Evolutionary conservation across 805 yeast species (phyloP), one percentile per base, ranked within the genome.

Genomic region (Pichia exigua): DNA sequence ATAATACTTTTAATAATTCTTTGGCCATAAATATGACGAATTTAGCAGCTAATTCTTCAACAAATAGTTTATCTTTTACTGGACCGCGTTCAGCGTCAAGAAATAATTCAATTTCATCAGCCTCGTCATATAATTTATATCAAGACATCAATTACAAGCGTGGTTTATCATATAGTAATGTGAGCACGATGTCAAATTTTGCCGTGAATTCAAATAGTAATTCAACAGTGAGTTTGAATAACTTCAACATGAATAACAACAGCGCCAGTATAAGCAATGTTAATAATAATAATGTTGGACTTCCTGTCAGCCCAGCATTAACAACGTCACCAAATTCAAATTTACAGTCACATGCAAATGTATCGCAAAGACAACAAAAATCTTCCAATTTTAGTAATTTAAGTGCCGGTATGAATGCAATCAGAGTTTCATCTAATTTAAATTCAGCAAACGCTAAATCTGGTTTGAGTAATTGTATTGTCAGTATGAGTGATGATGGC

Each of bases 121-220:
- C 54, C 8, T 53, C 63, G 3, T 64, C 66, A 8, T 55, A 54
- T 44, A 60, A 53, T 39, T 49, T 61, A 7, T 63, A 63, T 40
- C 66, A 62, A 13, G 66, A 63, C 39, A 48, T 64, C 1, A 63
- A 60, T 46, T 54, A 53, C 15, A 64, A 63, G 42, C 53, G 67
- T 49, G 67, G 67, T 2, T 45, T 59, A 39, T 54, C 62, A 4
- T 52, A 45, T 24, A 45, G 54, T 17, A 39, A 47, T 24, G n/a
- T 22, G 18, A 38, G 39, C n/a, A 28, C 38, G n/a, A 3, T 43
- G 5, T 21, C 35, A 32, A 32, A 15, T 32, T 21, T 24, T 3
- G n/a, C 24, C 3, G 15, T 21, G 15, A 18, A 12, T 20, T 18
- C 48, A 17, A 45, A 35, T 20, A 43, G 21, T 27, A 43, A 20